Percentiles rank a stretch among this genome's conserved stretches.
Evolutionary conservation across 2,329 filamentous ascomycete genomes (phyloP).

Genomic region (Sphaceloma murrayae): DNA sequence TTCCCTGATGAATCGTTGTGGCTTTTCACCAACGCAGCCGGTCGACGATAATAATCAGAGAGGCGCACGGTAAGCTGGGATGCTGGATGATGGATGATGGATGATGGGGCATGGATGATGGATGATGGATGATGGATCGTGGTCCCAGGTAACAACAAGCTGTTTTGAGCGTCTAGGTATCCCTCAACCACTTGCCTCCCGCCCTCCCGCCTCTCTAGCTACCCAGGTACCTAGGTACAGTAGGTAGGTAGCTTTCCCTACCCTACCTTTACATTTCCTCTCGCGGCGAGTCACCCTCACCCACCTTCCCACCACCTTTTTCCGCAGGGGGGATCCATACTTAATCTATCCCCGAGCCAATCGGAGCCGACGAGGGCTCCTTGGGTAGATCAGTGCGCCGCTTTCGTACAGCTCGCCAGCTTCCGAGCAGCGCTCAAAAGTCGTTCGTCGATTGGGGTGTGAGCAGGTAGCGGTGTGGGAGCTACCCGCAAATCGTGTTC

Average conservation of each 20-base stretch:
- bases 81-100: neutral
- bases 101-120: no score
- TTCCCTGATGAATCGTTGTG: neutral
- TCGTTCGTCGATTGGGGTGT: neutral
- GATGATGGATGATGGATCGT: no score
- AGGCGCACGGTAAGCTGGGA: conserved; percentile 14
- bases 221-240: no score
- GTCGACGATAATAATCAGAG: neutral
- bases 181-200: conserved; percentile 1
- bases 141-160: no score
- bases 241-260: no score
- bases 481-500: conserved; percentile 9
- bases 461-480: conserved; percentile 9
- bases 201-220: neutral
- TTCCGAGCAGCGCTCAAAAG: conserved; percentile 13
- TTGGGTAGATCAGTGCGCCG: conserved; percentile 13
- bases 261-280: no score
- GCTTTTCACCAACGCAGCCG: conserved; percentile 1
- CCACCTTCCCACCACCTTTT: no score
- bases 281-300: no score
- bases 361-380: neutral
- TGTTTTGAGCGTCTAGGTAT: no score
- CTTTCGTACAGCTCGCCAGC: conserved; percentile 15
- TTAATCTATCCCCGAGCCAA: conserved; percentile 10
- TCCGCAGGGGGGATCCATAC: conserved; percentile 5